These are phyloP conservation scores for Xerocomellus amylosporus DNA, from an alignment of 768 basidiomycete genomes.

Conservation along the genomic window DNA sequence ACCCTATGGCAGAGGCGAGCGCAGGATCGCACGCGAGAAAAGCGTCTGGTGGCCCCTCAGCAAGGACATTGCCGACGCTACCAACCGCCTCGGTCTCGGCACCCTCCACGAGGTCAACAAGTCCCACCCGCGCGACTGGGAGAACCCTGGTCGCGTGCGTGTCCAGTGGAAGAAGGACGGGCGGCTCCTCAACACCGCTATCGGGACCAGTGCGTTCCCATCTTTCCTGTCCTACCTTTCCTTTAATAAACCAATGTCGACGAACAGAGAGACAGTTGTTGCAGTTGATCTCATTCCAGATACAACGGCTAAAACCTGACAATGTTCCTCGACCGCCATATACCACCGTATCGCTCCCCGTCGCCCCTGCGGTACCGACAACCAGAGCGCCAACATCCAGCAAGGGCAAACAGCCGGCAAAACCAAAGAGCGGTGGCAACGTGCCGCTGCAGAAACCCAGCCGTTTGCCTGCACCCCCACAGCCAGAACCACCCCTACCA, in stretches of 20 bases:
- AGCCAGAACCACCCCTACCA: constrained; percentile 69
- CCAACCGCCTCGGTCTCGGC: constrained; percentile 69
- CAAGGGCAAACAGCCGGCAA: constrained; percentile 52
- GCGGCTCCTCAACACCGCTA: constrained; percentile 56
- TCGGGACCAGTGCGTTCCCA: constrained; percentile 67
- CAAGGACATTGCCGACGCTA: constrained; percentile 87
- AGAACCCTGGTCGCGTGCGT: constrained; percentile 92
- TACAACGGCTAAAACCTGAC: constrained; percentile 72
- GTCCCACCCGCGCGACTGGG: constrained; percentile 95
- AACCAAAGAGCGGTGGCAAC: constrained; percentile 43
- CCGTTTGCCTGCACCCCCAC: constrained; percentile 70
- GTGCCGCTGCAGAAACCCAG: constrained; percentile 29
- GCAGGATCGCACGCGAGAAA: constrained; percentile 75
- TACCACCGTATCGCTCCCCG: constrained; percentile 33
- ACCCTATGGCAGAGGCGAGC: constrained; percentile 77
- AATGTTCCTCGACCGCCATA: constrained; percentile 65
- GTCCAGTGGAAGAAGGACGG: constrained; percentile 90
- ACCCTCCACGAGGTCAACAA: constrained; percentile 89
- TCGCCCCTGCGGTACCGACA: constrained; percentile 30
- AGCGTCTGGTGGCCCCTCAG: constrained; percentile 94
- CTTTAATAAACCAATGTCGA: neutral
- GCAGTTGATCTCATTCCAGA: constrained; percentile 68
- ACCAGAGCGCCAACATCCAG: constrained; percentile 32
- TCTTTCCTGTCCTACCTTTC: neutral
- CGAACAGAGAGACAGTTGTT: constrained; percentile 74